Evolutionary conservation across 2,329 filamentous ascomycete genomes (phyloP).

Genomic region (Ascochyta viciae-villosae): DNA sequence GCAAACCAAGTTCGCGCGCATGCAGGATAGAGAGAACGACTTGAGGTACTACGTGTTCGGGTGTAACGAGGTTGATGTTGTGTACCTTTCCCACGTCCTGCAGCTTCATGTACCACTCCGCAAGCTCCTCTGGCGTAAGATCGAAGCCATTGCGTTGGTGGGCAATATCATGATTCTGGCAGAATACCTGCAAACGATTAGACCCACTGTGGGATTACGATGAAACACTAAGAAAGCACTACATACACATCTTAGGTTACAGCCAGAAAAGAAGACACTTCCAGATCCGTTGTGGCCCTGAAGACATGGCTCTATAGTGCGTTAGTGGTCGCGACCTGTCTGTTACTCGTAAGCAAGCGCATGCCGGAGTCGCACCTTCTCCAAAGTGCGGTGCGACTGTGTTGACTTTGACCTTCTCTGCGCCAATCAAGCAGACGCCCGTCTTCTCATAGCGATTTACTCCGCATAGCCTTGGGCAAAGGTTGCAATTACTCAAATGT

Average conservation of each 20-base stretch:
- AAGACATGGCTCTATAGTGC: slow-evolving; percentile 71
- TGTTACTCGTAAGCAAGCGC: background rate
- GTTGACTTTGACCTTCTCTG: slow-evolving; percentile 76
- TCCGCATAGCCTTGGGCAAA: slow-evolving; percentile 78
- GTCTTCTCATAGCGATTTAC: slow-evolving; percentile 83
- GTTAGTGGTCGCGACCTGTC: background rate
- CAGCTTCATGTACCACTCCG: slow-evolving; percentile 82
- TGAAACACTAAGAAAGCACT: slow-evolving; percentile 35
- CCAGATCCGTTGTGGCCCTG: slow-evolving; percentile 83
- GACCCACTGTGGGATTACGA: background rate
- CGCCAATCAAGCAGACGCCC: slow-evolving; percentile 78
- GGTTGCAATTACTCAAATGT: slow-evolving; percentile 79
- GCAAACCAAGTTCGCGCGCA: slow-evolving; percentile 72
- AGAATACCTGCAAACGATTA: slow-evolving; percentile 43
- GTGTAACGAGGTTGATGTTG: slow-evolving; percentile 88
- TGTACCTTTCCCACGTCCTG: slow-evolving; percentile 82
- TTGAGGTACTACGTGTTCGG: slow-evolving; percentile 86
- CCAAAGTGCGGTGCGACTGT: slow-evolving; percentile 87
- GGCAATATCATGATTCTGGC: slow-evolving; percentile 76
- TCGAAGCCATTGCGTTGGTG: slow-evolving; percentile 84
- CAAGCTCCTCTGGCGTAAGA: slow-evolving; percentile 78
- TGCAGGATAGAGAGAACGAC: slow-evolving; percentile 78
- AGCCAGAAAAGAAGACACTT: slow-evolving; percentile 81
- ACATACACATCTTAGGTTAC: slow-evolving; percentile 70
- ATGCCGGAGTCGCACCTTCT: slow-evolving; percentile 54